Percentiles rank a stretch among this genome's conserved stretches.
Evolutionary conservation across 2,329 filamentous ascomycete genomes (phyloP).

Genomic region (Cryphonectria parasitica): DNA sequence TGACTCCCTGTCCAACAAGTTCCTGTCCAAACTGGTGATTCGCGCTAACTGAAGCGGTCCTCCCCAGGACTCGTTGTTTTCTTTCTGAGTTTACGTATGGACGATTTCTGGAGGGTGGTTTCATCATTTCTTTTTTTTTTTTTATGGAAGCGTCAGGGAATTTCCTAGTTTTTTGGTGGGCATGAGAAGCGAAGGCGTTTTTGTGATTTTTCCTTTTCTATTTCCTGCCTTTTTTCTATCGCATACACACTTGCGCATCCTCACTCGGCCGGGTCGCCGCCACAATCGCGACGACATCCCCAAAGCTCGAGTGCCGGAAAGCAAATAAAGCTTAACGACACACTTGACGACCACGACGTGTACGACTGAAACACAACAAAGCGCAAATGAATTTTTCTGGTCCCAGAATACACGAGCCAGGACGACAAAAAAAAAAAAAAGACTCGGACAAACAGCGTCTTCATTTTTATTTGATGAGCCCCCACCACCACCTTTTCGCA

Average conservation of each 20-base stretch:
- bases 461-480: not conserved
- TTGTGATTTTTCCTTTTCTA: constrained; percentile 24
- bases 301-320: constrained; percentile 30
- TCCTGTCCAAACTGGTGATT: constrained; percentile 94
- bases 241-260: constrained; percentile 6
- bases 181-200: constrained; percentile 39
- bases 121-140: constrained; percentile 33
- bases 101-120: constrained; percentile 9
- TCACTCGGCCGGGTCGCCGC: constrained; percentile 34
- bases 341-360: constrained; percentile 41
- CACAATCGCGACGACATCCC: constrained; percentile 35
- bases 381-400: not conserved
- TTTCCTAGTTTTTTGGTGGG: constrained; percentile 21
- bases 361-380: constrained; percentile 36
- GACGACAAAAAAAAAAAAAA: not conserved
- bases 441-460: not conserved
- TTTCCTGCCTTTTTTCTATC: constrained; percentile 10
- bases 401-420: constrained; percentile 1
- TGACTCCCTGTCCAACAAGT: constrained; percentile 95
- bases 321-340: constrained; percentile 34
- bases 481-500: not conserved
- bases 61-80: constrained; percentile 10
- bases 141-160: not conserved
- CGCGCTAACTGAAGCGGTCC: constrained; percentile 72
- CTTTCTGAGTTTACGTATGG: not conserved